Conservation (phyloP, 257 asterid genomes). For the Oldenlandia corymbosa region DNA sequence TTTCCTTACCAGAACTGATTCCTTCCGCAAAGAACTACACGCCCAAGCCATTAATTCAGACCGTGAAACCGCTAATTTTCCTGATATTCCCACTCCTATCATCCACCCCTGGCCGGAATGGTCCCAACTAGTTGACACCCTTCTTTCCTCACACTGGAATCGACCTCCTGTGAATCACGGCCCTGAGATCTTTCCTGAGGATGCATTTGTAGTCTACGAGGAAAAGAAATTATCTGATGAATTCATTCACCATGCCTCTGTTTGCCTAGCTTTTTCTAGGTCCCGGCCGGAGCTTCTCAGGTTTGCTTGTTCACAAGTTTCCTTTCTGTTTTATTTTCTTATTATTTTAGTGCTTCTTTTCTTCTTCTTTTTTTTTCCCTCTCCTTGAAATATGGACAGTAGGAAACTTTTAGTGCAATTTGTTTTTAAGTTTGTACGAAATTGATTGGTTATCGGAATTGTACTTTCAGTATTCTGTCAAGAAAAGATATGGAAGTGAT, state of each 20-base stretch:
- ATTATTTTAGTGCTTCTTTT: background rate
- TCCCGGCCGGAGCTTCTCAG: conserved; percentile 58
- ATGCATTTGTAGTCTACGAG: conserved; percentile 69
- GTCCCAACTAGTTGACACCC: conserved; percentile 41
- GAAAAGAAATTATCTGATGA: conserved; percentile 45
- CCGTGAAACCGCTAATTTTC: conserved; percentile 17
- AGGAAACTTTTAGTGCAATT: conserved; percentile 1
- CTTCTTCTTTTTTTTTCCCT: background rate
- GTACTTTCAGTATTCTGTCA: conserved; percentile 50
- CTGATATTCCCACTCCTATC: background rate
- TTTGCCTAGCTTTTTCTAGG: conserved; percentile 64
- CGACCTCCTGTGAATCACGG: conserved; percentile 18
- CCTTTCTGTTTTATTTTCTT: background rate
- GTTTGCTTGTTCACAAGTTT: conserved; percentile 30
- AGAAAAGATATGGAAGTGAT: conserved; percentile 71
- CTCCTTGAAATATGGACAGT: background rate
- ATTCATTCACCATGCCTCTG: conserved; percentile 46
- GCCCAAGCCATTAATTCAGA: conserved; percentile 13
- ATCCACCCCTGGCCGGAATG: conserved; percentile 86
- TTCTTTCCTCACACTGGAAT: conserved; percentile 25
- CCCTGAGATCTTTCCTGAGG: conserved; percentile 39
- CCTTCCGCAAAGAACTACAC: conserved; percentile 18
- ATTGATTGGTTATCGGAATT: background rate
- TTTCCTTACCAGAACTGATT: conserved; percentile 16
- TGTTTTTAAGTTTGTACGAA: background rate